Percentiles rank a stretch among this genome's conserved stretches.
Conservation (phyloP, 2,329 filamentous ascomycete species). For the Fusarium hainanense region DNA sequence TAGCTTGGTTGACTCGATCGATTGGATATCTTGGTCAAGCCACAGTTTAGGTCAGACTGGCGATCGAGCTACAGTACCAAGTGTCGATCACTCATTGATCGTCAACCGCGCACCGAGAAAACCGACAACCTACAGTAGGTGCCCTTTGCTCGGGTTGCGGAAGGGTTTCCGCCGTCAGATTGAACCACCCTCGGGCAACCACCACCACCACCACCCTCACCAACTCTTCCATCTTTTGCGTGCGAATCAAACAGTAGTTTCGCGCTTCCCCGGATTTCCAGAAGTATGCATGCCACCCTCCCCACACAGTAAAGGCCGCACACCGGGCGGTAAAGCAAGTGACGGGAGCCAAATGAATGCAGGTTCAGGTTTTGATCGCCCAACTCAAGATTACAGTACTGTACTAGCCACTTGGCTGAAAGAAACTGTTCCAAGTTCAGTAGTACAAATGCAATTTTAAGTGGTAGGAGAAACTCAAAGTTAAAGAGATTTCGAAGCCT, state of each 20-base stretch:
- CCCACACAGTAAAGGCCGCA: slow-evolving; percentile 26
- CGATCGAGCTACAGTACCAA: slow-evolving; percentile 17
- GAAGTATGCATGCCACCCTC: slow-evolving; percentile 41
- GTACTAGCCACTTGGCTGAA: slow-evolving; percentile 35
- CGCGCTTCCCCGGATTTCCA: slow-evolving; percentile 39
- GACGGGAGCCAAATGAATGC: slow-evolving; percentile 35
- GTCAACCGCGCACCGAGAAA: slow-evolving; percentile 26
- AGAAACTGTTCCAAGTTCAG: slow-evolving; percentile 23
- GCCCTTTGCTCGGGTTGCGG: slow-evolving; percentile 14
- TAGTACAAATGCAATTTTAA: slow-evolving; percentile 16
- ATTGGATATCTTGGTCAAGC: slow-evolving; percentile 27
- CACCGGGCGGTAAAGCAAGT: slow-evolving; percentile 30
- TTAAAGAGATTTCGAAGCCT: slow-evolving; percentile 23
- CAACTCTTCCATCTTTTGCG: background rate
- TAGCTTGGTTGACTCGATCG: slow-evolving; percentile 14
- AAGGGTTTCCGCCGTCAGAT: slow-evolving; percentile 34
- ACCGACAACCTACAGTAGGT: slow-evolving; percentile 3
- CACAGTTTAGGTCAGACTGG: slow-evolving; percentile 21
- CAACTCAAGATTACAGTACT: slow-evolving; percentile 9
- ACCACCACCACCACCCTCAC: background rate
- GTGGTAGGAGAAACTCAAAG: slow-evolving; percentile 14
- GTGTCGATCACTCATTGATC: slow-evolving; percentile 32
- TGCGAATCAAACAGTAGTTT: background rate
- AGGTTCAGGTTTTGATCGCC: slow-evolving; percentile 37
- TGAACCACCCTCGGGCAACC: slow-evolving; percentile 10